These are phyloP conservation scores for Zalaria obscura DNA, from an alignment of 2,329 filamentous ascomycete species.

Conservation along the genomic window DNA sequence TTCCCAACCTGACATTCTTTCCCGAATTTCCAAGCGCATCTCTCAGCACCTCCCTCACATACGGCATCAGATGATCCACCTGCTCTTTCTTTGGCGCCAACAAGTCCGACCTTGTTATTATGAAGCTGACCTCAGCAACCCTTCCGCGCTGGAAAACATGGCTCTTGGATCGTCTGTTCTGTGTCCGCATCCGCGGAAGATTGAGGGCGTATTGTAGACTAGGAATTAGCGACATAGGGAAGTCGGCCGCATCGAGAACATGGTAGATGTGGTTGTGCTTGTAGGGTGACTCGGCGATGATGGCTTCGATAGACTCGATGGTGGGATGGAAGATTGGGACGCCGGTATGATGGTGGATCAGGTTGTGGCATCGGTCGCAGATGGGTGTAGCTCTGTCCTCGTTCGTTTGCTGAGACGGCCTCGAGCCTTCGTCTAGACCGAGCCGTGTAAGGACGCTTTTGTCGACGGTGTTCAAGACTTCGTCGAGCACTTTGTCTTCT, in stretches of 20 bases:
- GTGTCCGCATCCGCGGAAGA: conserved; percentile 59
- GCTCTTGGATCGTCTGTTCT: conserved; percentile 62
- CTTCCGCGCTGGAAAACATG: conserved; percentile 52
- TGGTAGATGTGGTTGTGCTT: conserved; percentile 93
- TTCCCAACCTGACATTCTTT: conserved; percentile 66
- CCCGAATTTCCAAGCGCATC: conserved; percentile 57
- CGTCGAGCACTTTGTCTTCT: conserved; percentile 22
- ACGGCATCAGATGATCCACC: conserved; percentile 77
- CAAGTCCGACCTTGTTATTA: conserved; percentile 80
- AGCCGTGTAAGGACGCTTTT: conserved; percentile 16
- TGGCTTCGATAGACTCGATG: conserved; percentile 66
- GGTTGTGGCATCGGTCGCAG: conserved; percentile 76
- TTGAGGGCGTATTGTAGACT: conserved; percentile 57
- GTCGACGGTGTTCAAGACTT: conserved; percentile 17
- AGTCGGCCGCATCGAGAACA: conserved; percentile 87
- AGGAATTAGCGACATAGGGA: conserved; percentile 83
- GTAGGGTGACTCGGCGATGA: conserved; percentile 76
- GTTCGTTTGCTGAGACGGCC: neutral
- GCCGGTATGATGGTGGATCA: conserved; percentile 62
- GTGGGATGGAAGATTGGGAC: conserved; percentile 66
- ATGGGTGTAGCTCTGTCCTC: conserved; percentile 34
- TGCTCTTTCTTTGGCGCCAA: conserved; percentile 71
- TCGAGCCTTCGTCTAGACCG: conserved; percentile 11
- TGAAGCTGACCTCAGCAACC: conserved; percentile 70
- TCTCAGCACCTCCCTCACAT: conserved; percentile 62